Conservation (phyloP, 768 basidiomycete genomes). For the Collybia mongolica region DNA sequence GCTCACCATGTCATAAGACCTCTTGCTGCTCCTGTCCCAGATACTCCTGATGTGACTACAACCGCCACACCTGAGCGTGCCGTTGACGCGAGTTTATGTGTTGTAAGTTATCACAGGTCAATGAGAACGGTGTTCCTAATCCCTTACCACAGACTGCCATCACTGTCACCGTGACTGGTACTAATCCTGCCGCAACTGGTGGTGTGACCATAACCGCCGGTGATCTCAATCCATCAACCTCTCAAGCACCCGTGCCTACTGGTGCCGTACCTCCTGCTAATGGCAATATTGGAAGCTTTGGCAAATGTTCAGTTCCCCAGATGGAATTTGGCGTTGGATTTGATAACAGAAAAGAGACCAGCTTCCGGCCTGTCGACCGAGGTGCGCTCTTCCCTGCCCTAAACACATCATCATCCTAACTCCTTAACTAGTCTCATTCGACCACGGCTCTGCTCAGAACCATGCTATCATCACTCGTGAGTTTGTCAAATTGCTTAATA, state of each 20-base stretch:
- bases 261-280: conserved; percentile 16
- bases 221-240: conserved; percentile 19
- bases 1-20: background rate
- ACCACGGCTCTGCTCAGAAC: conserved; percentile 55
- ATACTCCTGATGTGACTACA: conserved; percentile 8
- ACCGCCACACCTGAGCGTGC: conserved; percentile 11
- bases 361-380: conserved; percentile 54
- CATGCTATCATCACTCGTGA: conserved; percentile 51
- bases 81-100: conserved; percentile 11
- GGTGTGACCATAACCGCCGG: conserved; percentile 26
- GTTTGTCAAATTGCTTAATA: conserved; percentile 3
- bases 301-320: conserved; percentile 53
- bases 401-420: background rate
- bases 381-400: conserved; percentile 21
- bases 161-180: conserved; percentile 34
- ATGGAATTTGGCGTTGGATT: conserved; percentile 60
- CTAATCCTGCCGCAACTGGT: conserved; percentile 23
- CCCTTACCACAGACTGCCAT: conserved; percentile 21
- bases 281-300: conserved; percentile 41
- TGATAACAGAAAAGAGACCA: conserved; percentile 56
- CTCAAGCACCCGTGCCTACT: conserved; percentile 15
- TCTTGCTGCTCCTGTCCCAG: background rate
- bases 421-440: conserved; percentile 34
- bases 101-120: conserved; percentile 1
- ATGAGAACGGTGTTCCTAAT: background rate